These are phyloP conservation scores for Neofusicoccum ribis DNA, from an alignment of 2,329 filamentous ascomycete species.

Conservation along the genomic window DNA sequence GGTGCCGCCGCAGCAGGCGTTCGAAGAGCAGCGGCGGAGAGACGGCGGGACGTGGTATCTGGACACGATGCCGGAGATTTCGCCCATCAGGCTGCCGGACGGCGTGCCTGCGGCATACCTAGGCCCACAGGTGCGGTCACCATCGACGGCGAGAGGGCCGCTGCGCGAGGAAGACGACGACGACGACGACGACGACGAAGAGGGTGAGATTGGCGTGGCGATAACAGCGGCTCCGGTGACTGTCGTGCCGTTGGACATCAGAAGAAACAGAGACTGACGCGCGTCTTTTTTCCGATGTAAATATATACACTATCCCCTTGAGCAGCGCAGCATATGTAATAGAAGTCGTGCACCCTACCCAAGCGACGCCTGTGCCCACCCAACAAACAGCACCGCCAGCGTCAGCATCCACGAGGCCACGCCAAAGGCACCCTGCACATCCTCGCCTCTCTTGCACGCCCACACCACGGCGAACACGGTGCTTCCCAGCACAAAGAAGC, in stretches of 20 bases:
- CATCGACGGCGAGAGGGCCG: background rate
- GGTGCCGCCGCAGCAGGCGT: background rate
- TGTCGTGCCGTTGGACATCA: too few species aligned
- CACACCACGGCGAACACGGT: constrained; percentile 37
- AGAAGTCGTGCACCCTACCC: constrained; percentile 16
- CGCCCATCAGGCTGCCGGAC: background rate
- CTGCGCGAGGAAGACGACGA: background rate
- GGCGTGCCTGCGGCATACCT: background rate
- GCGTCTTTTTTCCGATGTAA: too few species aligned
- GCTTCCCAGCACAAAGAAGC: constrained; percentile 34
- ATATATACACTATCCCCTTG: too few species aligned
- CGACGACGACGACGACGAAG: background rate
- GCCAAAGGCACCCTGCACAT: constrained; percentile 44
- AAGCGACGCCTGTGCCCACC: constrained; percentile 36
- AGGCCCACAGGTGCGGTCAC: background rate
- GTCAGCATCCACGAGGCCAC: constrained; percentile 40
- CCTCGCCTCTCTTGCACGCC: constrained; percentile 30
- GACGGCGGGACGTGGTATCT: background rate
- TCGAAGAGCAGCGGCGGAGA: background rate
- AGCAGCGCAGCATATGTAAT: too few species aligned
- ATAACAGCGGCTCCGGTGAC: background rate
- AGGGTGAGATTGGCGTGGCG: background rate
- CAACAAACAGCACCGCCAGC: constrained; percentile 33
- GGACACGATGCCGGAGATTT: background rate
- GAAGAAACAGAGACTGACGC: background rate